Conservation (phyloP, 2,329 filamentous ascomycete genomes). For the Atkinsonella hypoxylon region DNA sequence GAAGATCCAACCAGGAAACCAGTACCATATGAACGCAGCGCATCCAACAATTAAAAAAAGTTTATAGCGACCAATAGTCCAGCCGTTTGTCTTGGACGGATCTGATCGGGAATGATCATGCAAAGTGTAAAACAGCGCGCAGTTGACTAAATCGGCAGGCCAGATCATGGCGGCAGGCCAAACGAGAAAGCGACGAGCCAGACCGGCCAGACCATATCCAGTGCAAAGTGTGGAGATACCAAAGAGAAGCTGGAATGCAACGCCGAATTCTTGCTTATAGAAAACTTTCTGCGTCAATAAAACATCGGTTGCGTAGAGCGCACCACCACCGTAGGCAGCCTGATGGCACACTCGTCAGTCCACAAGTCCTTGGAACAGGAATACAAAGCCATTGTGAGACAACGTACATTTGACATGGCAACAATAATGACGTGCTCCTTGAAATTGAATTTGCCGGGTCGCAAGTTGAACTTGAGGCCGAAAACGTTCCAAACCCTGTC, state of each 20-base stretch:
- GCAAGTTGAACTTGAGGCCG: constrained; percentile 43
- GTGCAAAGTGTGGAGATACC: constrained; percentile 43
- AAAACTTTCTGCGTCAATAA: constrained; percentile 39
- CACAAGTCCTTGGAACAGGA: background rate
- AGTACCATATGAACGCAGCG: constrained; percentile 43
- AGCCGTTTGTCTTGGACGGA: constrained; percentile 42
- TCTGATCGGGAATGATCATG: constrained; percentile 34
- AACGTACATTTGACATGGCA: constrained; percentile 50
- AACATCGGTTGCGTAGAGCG: constrained; percentile 43
- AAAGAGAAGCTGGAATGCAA: constrained; percentile 42
- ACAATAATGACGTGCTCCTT: constrained; percentile 52
- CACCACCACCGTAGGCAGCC: constrained; percentile 46
- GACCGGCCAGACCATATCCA: constrained; percentile 44
- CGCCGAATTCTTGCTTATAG: constrained; percentile 43
- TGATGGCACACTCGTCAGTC: constrained; percentile 10
- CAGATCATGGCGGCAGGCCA: constrained; percentile 46
- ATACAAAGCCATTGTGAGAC: background rate
- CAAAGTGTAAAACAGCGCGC: constrained; percentile 36
- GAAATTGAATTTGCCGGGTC: constrained; percentile 46
- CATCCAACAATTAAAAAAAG: constrained; percentile 47
- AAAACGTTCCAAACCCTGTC: constrained; percentile 37
- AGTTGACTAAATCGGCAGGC: constrained; percentile 42
- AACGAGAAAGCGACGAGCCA: constrained; percentile 40
- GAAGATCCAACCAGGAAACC: constrained; percentile 51
- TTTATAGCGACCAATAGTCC: constrained; percentile 51